A percentile compares a stretch with the other conserved stretches of the same genome.
phyloP scores from a whole-genome alignment of 257 asterid genomes.

The Prunella vulgaris region DNA sequence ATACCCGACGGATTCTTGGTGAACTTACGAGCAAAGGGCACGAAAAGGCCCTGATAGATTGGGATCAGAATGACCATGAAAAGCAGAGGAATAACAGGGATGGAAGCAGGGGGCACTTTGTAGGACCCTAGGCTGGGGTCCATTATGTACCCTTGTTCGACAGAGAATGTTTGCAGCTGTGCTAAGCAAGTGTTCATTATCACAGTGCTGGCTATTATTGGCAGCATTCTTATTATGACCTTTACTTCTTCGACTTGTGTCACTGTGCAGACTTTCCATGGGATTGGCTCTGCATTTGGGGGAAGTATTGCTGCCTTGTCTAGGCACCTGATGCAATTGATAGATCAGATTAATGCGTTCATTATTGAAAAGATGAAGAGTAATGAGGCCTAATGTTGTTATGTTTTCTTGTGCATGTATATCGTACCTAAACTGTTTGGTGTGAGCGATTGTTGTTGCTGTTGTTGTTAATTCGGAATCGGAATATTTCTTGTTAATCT shows the following conservation, averaged over 20 bases:
- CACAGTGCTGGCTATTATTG: conserved; percentile 66
- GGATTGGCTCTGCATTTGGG: conserved; percentile 3
- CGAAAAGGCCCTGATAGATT: conserved; percentile 45
- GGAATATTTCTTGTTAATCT: conserved; percentile 30
- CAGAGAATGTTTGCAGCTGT: conserved; percentile 75
- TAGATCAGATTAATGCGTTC: neutral
- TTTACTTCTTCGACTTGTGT: conserved; percentile 73
- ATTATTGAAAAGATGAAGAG: neutral
- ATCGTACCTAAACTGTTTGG: conserved; percentile 46
- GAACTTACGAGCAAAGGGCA: conserved; percentile 49
- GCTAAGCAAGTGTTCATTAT: conserved; percentile 73
- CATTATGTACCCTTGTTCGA: conserved; percentile 58
- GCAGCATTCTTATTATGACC: conserved; percentile 53
- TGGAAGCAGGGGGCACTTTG: conserved; percentile 54
- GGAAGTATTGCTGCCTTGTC: conserved; percentile 66
- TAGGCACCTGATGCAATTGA: conserved; percentile 35
- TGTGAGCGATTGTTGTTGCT: conserved; percentile 27
- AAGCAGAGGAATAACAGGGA: conserved; percentile 60
- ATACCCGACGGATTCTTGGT: conserved; percentile 63
- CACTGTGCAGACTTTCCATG: conserved; percentile 58
- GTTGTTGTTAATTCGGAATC: conserved; percentile 2
- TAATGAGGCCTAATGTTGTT: no score
- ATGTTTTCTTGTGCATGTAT: neutral
- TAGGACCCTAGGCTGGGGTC: conserved; percentile 47
- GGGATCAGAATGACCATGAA: conserved; percentile 67